Base-by-base conservation (phyloP, 1,284 basidiomycete species). In the Cutaneotrichosporon sp. region DNA sequence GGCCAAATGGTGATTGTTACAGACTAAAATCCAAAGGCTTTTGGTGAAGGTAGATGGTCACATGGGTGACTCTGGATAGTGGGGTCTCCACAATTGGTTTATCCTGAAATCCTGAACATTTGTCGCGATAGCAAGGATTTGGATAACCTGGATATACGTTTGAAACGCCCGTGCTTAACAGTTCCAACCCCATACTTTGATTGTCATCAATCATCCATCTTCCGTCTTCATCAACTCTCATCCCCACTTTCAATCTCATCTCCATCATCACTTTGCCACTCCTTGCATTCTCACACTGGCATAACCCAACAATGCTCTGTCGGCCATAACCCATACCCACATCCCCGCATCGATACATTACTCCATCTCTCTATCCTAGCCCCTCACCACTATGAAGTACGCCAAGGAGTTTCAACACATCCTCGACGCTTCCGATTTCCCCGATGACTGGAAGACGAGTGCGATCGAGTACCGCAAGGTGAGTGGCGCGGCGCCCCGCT, bases 401-500 rank as follows among this genome's bases (percentile, higher is more conserved):
- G 76, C 77, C 56, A 80, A 81, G 66, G 80, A 82, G 66, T 82
- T 81, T 61, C 79, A 80, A 57, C 74, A 76, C 62, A 76, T 82
- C 57, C 71, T 82, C 47, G 71, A 78, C 47, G 72, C 74, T n/a
- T 75, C 77, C 5, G 71, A 75, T 22, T 80, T 82, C 58, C 81
- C 81, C 3, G 69, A 73, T n/a, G 80, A 82, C 56, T 81, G 80
- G 81, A 78, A 76, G 62, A 73, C 76, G 69, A 84, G 88, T 30
- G 89, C 91, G 0, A 90, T 97, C 64, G 89, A 95, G 73, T 97
- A 97, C 77, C 85, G 90, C 52, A 87, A 89, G 83, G 90, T 90
- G 62, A 56, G 81, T 69, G 42, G 16, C 14, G 46, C 16, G 8
- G 46, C 46, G 18, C 18, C 46, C 18, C 46, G 21, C 18, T 8